A percentile compares a stretch with the other conserved stretches of the same genome.
These are phyloP conservation scores for Glycine tomentella DNA, from an alignment of 306 rosid genomes.

Conservation along the genomic window DNA sequence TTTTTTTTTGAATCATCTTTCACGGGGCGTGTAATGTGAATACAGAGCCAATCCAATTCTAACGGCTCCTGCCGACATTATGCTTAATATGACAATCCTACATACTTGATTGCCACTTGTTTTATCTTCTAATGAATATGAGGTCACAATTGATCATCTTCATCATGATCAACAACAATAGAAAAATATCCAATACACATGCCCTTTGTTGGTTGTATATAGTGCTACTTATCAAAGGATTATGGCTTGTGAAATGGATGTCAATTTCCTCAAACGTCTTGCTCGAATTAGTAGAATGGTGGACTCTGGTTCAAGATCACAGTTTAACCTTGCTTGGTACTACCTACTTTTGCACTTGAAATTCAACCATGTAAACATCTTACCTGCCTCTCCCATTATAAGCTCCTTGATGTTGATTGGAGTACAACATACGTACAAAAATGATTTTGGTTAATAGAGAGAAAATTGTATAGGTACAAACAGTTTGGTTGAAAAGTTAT, in stretches of 20 bases:
- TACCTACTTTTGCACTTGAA: conserved; percentile 30
- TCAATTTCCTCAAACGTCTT: neutral
- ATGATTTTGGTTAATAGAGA: neutral
- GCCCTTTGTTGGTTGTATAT: neutral
- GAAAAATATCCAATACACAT: neutral
- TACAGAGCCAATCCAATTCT: conserved; percentile 27
- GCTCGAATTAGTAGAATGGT: too few relatives aligned
- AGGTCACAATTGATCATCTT: conserved; percentile 27
- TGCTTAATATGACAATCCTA: conserved; percentile 16
- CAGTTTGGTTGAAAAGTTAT: neutral
- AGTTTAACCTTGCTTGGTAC: conserved; percentile 16
- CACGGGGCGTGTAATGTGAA: conserved; percentile 35
- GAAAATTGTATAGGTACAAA: neutral
- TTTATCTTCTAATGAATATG: conserved; percentile 18
- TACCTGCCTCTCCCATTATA: neutral
- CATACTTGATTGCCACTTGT: conserved; percentile 20
- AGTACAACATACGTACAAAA: neutral
- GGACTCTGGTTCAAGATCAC: neutral
- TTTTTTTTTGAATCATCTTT: neutral
- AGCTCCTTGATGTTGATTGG: conserved; percentile 43
- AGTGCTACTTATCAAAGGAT: neutral
- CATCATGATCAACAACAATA: neutral
- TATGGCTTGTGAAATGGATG: conserved; percentile 17
- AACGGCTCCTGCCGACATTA: conserved; percentile 55
- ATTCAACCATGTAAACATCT: conserved; percentile 20